Evolutionary conservation across 176 grass and related monocot genomes (phyloP).

Genomic region (Zea luxurians): DNA sequence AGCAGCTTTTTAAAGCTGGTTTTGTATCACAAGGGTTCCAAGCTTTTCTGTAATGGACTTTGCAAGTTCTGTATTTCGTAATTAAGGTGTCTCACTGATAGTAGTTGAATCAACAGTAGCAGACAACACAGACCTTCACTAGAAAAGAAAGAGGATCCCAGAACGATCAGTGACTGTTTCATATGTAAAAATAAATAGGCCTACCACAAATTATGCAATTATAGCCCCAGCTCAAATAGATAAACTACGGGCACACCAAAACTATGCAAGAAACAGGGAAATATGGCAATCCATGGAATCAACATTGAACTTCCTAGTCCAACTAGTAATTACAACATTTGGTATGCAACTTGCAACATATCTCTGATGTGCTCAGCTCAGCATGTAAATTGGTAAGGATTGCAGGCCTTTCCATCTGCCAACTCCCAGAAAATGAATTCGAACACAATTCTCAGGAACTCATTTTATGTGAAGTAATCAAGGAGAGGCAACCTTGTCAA

Average conservation of each 20-base stretch:
- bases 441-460: conserved; percentile 19
- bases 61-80: not conserved
- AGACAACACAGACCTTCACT: conserved; percentile 6
- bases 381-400: not conserved
- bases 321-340: not conserved
- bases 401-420: not conserved
- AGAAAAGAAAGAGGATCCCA: not conserved
- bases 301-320: conserved; percentile 29
- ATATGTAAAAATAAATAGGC: conserved; percentile 22
- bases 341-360: not conserved
- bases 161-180: not conserved
- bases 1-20: not conserved
- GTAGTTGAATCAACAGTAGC: conserved; percentile 3
- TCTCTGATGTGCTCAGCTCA: not conserved
- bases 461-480: not conserved
- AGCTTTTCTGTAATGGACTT: not conserved
- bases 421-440: not conserved
- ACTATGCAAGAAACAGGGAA: conserved; percentile 1
- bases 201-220: not conserved
- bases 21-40: not conserved
- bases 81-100: not conserved
- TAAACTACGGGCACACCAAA: not conserved
- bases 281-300: not conserved
- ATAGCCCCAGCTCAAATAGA: conserved; percentile 6
- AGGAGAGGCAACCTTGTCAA: not conserved